Base-by-base conservation (phyloP, 2,329 filamentous ascomycete species). In the Pyricularia sp. region DNA sequence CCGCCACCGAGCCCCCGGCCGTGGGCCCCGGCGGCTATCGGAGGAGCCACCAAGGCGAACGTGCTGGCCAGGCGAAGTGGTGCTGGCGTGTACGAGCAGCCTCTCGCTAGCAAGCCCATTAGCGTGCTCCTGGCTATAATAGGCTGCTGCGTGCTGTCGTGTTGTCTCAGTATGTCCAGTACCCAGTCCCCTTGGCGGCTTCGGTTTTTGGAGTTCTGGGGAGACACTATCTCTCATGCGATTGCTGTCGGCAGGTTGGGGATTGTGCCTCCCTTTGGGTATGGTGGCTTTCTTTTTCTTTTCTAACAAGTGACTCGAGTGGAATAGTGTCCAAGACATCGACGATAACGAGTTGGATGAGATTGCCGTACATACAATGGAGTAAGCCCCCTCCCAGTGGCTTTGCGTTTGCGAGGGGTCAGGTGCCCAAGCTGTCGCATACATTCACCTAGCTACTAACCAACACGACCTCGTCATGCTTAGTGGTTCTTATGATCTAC, bases 291-390 rank as follows among this genome's bases (percentile, higher is more conserved):
- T n/a, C 20, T 20, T 55, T 55, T 55, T 20, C 7, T 55, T 7
- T n/a, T 55, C 42, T 55, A n/a, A 55, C 42, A 20, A 55, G 42
- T 4, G 17, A n/a, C 6, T n/a, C 6, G 42, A n/a, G 42, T 55
- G 42, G 5, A n/a, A 55, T 5, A 55, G 42, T 55, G 42, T 20
- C 17, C 42, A 55, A 55, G 10, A 55, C 20, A 9, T 7, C 20
- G 4, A n/a, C 42, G 4, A n/a, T 55, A 55, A 55, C 17, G 6
- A 55, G 42, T n/a, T 65, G 64, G 64, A 17, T 30, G 30, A 65
- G 30, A 65, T 33, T 65, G n/a, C 64, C 64, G 17, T 65, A 65
- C n/a, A 65, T 65, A 30, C n/a, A 31, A 33, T 65, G 64, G 64
- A 23, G 64, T 65, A 65, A 28, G 64, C 25, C 33, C 20, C 30